A percentile compares a stretch with the other conserved stretches of the same genome.
phyloP scores from a whole-genome alignment of 2,329 filamentous ascomycete species.

The Colletotrichum destructivum region DNA sequence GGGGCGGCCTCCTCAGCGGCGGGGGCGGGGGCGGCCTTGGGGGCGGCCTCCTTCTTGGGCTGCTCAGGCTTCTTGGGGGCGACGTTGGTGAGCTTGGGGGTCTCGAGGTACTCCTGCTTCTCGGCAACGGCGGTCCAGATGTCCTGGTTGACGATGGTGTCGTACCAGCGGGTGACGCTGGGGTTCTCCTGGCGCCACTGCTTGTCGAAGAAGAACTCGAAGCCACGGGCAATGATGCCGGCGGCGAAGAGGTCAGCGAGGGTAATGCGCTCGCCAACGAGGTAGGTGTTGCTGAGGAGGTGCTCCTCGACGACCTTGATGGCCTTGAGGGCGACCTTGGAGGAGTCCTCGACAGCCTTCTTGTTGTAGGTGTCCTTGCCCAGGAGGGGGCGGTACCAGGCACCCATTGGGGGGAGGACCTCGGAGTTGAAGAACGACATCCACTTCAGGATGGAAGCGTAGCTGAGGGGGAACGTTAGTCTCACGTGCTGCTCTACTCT shows the following conservation, averaged over 20 bases:
- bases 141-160: constrained; percentile 92
- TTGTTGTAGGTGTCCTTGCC: constrained; percentile 95
- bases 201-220: constrained; percentile 96
- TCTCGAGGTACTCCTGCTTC: constrained; percentile 85
- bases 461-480: constrained; percentile 62
- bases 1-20: constrained; percentile 66
- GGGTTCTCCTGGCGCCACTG: constrained; percentile 87
- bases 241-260: constrained; percentile 93
- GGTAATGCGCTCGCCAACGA: constrained; percentile 97
- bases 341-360: constrained; percentile 89
- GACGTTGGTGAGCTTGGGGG: constrained; percentile 79
- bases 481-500: background rate
- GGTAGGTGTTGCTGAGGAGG: constrained; percentile 93
- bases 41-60: constrained; percentile 73
- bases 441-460: constrained; percentile 98
- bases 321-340: constrained; percentile 78
- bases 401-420: constrained; percentile 79
- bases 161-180: constrained; percentile 92
- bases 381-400: constrained; percentile 89
- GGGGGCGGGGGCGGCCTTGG: constrained; percentile 58
- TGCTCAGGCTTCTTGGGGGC: constrained; percentile 85
- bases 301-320: constrained; percentile 86
- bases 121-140: constrained; percentile 87
- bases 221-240: constrained; percentile 86
- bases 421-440: constrained; percentile 97